Percentiles rank a stretch among this genome's conserved stretches.
Evolutionary conservation across 352 stramenopile species (phyloP).

Genomic region (Phytophthora podocarpi): DNA sequence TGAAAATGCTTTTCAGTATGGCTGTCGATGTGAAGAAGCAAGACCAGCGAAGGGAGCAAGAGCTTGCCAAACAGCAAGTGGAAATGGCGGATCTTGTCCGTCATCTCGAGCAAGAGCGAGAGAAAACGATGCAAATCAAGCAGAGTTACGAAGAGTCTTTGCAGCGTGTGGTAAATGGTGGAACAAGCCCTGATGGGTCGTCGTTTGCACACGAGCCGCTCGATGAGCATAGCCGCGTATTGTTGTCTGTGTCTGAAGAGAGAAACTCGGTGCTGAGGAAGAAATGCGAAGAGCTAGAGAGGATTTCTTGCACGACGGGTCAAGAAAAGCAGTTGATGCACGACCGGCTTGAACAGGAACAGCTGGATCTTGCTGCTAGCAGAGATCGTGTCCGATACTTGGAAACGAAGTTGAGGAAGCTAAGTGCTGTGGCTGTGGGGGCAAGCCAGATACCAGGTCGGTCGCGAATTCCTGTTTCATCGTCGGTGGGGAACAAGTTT

Average conservation of each 20-base stretch:
- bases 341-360: slow-evolving; percentile 48
- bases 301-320: slow-evolving; percentile 40
- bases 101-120: slow-evolving; percentile 72
- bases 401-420: slow-evolving; percentile 58
- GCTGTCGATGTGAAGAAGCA: slow-evolving; percentile 89
- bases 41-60: slow-evolving; percentile 81
- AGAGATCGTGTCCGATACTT: slow-evolving; percentile 69
- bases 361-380: slow-evolving; percentile 55
- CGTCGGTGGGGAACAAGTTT: slow-evolving; percentile 21
- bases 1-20: slow-evolving; percentile 89
- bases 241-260: slow-evolving; percentile 83
- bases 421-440: slow-evolving; percentile 33
- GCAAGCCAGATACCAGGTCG: slow-evolving; percentile 19
- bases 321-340: slow-evolving; percentile 59
- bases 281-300: slow-evolving; percentile 81
- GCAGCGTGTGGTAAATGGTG: slow-evolving; percentile 67
- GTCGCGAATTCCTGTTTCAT: slow-evolving; percentile 24
- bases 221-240: slow-evolving; percentile 64
- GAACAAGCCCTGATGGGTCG: slow-evolving; percentile 15
- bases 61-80: slow-evolving; percentile 76
- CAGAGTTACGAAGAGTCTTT: slow-evolving; percentile 85
- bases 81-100: slow-evolving; percentile 66
- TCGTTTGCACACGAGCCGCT: slow-evolving; percentile 37
- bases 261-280: slow-evolving; percentile 68
- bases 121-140: slow-evolving; percentile 80